Base-by-base conservation (phyloP, 306 rosid species). In the Ormosia semicastrata region DNA sequence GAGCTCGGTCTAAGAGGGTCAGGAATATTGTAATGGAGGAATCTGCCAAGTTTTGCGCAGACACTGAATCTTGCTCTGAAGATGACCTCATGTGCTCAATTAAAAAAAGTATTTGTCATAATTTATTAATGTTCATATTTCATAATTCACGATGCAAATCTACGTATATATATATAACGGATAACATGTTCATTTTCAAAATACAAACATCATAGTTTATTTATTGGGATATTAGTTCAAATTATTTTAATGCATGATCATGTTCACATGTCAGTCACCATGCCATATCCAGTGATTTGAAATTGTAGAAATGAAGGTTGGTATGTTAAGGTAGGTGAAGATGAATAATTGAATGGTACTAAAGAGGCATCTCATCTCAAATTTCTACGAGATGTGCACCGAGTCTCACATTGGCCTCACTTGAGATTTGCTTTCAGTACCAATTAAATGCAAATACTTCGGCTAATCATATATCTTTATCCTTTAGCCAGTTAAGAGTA, bases 1-100 rank as follows among this genome's bases (percentile, higher is more conserved):
- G 87, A 81, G 90, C 56, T 83, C 46, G 53, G 79, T 77, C 59
- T 76, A 71, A 73, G 86, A 74, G 66, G 81, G 84, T 81, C 92
- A 85, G 89, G 91, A 89, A 91, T 94, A 92, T 87, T 87, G 87
- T 89, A 81, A 87, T 66, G 71, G 56, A 29, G 80, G 93, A 91
- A 91, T 89, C 97, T 90, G 87, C 90, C 85, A 87, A 76, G 91
- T 87, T 80, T 87, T 87, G 81, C 82, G 64, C 87, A 87, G 79
- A 84, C 85, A 75, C 82, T 77, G 92, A 87, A 89, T 85, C 84
- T 71, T 71, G 39, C 36, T 83, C 86, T 58, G 76, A 62, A 80
- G 75, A 82, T 85, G 87, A 85, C 89, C 84, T 81, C 87, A 82
- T 36, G 69, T 70, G 71, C 60, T 77, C 67, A 79, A 69, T 62